Evolutionary conservation across 2,329 filamentous ascomycete genomes (phyloP).

Genomic region (Diaporthe vaccinii): DNA sequence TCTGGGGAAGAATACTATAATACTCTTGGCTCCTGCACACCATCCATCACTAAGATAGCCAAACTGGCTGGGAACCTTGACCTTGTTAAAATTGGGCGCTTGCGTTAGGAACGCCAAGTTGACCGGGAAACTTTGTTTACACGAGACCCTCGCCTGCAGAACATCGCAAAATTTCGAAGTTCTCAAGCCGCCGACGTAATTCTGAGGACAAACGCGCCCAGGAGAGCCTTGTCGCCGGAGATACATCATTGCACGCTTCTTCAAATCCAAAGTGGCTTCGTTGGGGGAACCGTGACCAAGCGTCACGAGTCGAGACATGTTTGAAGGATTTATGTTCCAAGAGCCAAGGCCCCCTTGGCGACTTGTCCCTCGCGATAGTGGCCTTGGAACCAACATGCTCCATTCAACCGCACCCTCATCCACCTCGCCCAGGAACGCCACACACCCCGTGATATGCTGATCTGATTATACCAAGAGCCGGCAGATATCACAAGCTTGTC

Average conservation of each 20-base stretch:
- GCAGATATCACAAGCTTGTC: slow-evolving; percentile 16
- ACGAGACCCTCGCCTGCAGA: neutral
- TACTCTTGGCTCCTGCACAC: slow-evolving; percentile 11
- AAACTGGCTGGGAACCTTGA: neutral
- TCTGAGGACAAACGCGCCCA: neutral
- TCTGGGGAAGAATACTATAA: slow-evolving; percentile 7
- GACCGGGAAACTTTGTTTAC: neutral
- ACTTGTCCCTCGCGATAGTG: slow-evolving; percentile 26
- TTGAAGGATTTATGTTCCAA: slow-evolving; percentile 18
- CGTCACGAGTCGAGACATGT: slow-evolving; percentile 18
- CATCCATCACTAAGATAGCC: slow-evolving; percentile 2
- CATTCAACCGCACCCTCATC: slow-evolving; percentile 24
- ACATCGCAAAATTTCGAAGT: neutral
- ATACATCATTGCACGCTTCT: too few species aligned
- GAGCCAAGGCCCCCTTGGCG: slow-evolving; percentile 31
- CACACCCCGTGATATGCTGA: slow-evolving; percentile 11
- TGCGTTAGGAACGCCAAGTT: slow-evolving; percentile 21
- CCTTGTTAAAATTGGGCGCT: neutral
- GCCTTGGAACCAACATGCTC: slow-evolving; percentile 14
- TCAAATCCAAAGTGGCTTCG: neutral
- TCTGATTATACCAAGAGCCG: slow-evolving; percentile 19
- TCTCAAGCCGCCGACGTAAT: neutral
- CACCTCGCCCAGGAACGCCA: slow-evolving; percentile 27
- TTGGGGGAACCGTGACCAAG: neutral
- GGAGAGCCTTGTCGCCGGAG: neutral